A percentile compares a stretch with the other conserved stretches of the same genome.
Evolutionary conservation across 768 basidiomycete species (phyloP).

Genomic region (Podaxis carcinomalis): DNA sequence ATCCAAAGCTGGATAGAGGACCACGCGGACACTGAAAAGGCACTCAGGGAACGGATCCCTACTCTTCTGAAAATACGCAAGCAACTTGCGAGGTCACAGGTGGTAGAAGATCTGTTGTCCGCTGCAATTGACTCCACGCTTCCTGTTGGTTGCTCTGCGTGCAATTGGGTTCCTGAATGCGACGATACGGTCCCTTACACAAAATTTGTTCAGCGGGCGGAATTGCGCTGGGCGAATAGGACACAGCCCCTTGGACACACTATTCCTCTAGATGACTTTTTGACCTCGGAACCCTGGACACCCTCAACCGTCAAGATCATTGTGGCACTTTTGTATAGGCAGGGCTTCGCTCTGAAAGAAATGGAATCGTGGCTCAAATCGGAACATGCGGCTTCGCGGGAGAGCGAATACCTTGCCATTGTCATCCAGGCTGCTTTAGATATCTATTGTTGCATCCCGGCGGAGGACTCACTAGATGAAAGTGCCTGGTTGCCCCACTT

Average conservation of each 20-base stretch:
- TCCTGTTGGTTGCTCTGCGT: slow-evolving; percentile 26
- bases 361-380: slow-evolving; percentile 40
- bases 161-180: neutral
- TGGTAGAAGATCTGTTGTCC: slow-evolving; percentile 48
- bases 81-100: slow-evolving; percentile 27
- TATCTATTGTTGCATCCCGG: slow-evolving; percentile 8
- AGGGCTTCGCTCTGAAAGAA: slow-evolving; percentile 18
- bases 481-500: slow-evolving; percentile 28
- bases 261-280: slow-evolving; percentile 29
- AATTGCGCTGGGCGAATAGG: slow-evolving; percentile 30
- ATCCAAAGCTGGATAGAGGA: slow-evolving; percentile 18
- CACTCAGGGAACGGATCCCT: slow-evolving; percentile 27
- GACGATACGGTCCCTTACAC: neutral
- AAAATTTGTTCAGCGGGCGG: slow-evolving; percentile 19
- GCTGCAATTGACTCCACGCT: slow-evolving; percentile 33
- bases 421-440: slow-evolving; percentile 49
- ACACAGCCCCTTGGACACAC: slow-evolving; percentile 13
- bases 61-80: slow-evolving; percentile 34
- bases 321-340: slow-evolving; percentile 39
- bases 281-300: slow-evolving; percentile 40
- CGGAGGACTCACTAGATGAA: slow-evolving; percentile 11
- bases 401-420: slow-evolving; percentile 27
- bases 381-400: slow-evolving; percentile 18
- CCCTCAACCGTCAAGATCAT: slow-evolving; percentile 40
- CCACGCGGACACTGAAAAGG: slow-evolving; percentile 21